phyloP scores from a whole-genome alignment of 1,284 basidiomycete species.

The Moesziomyces parantarcticus region DNA sequence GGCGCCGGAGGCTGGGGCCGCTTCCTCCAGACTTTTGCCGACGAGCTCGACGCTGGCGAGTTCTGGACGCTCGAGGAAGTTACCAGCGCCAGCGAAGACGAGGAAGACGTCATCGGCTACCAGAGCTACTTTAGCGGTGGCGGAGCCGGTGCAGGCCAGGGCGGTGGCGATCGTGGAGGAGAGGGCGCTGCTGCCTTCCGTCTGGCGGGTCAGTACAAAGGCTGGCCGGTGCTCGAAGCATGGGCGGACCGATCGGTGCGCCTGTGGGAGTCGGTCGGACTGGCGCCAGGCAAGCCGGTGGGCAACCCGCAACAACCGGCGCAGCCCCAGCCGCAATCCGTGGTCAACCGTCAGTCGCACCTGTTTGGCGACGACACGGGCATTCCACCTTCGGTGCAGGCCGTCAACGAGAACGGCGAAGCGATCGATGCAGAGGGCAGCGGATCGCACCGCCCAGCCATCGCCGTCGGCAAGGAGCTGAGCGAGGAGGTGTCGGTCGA shows the following conservation, averaged over 20 bases:
- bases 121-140: constrained; percentile 61
- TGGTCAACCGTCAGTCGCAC: constrained; percentile 33
- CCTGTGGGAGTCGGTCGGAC: constrained; percentile 60
- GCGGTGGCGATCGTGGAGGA: constrained; percentile 62
- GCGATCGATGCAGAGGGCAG: constrained; percentile 41
- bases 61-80: constrained; percentile 58
- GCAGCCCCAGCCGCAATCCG: constrained; percentile 30
- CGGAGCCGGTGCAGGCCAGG: constrained; percentile 54
- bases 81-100: constrained; percentile 46
- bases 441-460: constrained; percentile 10
- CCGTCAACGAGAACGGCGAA: constrained; percentile 49
- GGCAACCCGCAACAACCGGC: constrained; percentile 25
- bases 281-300: constrained; percentile 44
- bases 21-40: constrained; percentile 91
- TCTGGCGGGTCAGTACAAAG: constrained; percentile 61
- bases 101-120: constrained; percentile 65
- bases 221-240: constrained; percentile 65
- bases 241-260: constrained; percentile 65
- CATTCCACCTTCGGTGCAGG: constrained; percentile 19
- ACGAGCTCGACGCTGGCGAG: constrained; percentile 89
- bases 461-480: constrained; percentile 21
- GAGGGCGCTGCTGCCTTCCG: constrained; percentile 58
- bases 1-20: constrained; percentile 92
- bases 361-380: constrained; percentile 28
- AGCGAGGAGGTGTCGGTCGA: constrained; percentile 26